These are phyloP conservation scores for Rhodofomes roseus DNA, from an alignment of 1,284 basidiomycete species.

Conservation along the genomic window DNA sequence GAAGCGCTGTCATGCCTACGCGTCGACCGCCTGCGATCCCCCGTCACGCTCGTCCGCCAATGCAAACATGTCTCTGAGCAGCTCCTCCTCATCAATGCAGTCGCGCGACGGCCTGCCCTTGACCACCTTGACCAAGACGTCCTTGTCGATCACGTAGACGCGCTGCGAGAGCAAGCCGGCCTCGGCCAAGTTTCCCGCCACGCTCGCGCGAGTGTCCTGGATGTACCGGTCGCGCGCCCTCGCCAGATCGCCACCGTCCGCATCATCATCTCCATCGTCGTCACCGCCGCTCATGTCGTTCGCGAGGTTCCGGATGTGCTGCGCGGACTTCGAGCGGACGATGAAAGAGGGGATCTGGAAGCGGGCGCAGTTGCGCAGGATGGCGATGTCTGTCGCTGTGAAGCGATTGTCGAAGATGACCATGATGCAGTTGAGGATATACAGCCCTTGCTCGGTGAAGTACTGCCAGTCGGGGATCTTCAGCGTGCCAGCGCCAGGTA, in stretches of 20 bases:
- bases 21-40: background rate
- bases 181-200: slow-evolving; percentile 1
- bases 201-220: background rate
- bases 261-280: background rate
- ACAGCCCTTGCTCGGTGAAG: background rate
- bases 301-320: background rate
- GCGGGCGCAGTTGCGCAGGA: background rate
- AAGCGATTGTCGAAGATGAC: background rate
- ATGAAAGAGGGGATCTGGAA: background rate
- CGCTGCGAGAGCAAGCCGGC: background rate
- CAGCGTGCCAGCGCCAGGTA: background rate
- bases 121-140: background rate
- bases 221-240: slow-evolving; percentile 1
- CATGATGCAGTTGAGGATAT: background rate
- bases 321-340: background rate
- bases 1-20: too few relatives aligned
- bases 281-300: background rate
- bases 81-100: background rate
- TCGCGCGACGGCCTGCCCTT: background rate
- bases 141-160: slow-evolving; percentile 6
- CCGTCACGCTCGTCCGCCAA: background rate
- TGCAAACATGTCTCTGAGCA: background rate
- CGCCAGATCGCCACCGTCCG: background rate
- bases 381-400: background rate
- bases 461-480: background rate